Conservation (phyloP, 495 filamentous ascomycete genomes). For the Umbilicaria muhlenbergii region DNA sequence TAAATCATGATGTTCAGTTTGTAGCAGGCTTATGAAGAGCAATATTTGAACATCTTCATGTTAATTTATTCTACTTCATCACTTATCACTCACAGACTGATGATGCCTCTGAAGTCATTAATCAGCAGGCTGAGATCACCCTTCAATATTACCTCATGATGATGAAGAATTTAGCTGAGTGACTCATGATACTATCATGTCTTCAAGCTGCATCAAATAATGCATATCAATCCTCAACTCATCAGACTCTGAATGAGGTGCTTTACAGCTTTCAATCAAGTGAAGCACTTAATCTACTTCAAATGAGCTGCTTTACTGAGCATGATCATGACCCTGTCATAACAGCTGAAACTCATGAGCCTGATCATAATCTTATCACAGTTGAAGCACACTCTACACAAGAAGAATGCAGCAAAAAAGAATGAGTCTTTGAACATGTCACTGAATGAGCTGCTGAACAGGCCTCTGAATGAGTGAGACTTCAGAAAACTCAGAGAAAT, state of each 20-base stretch:
- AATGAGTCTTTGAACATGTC: no score
- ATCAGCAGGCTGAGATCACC: slow-evolving; percentile 6
- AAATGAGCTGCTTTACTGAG: no score
- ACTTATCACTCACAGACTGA: slow-evolving; percentile 11
- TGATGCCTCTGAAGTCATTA: slow-evolving; percentile 5
- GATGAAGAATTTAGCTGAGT: not conserved
- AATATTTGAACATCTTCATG: not conserved
- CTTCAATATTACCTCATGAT: no score
- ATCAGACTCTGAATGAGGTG: not conserved
- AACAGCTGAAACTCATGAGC: no score
- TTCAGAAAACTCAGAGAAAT: no score
- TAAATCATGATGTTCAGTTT: not conserved
- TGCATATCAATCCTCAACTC: not conserved
- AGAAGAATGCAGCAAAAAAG: no score
- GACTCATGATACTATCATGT: not conserved
- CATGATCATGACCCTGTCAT: no score
- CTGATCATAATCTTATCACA: not conserved
- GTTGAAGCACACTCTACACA: no score
- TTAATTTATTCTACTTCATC: not conserved
- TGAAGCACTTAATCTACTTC: not conserved
- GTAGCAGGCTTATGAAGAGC: not conserved
- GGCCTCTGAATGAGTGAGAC: no score
- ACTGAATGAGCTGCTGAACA: no score
- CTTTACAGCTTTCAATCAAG: not conserved
- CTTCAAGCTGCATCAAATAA: not conserved